Conservation (phyloP, 2,329 filamentous ascomycete species). For the Curvularia sp. region DNA sequence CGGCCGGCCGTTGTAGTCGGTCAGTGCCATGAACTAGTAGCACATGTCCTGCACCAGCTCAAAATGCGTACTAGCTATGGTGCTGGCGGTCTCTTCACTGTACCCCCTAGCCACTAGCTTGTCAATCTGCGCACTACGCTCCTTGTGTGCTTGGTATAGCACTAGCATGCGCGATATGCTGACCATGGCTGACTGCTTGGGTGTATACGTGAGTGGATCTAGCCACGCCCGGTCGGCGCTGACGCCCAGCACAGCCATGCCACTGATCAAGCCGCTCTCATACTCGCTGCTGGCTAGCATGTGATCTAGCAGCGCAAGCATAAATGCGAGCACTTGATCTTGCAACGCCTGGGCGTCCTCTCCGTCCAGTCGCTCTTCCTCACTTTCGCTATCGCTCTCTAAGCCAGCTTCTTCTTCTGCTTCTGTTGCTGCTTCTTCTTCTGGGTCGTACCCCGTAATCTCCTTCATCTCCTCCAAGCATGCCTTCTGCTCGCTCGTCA, state of each 20-base stretch:
- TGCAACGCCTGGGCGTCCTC: slow-evolving; percentile 1
- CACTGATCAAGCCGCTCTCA: too few species aligned
- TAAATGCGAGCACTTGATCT: too few species aligned
- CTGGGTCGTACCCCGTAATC: not conserved
- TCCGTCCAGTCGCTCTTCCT: not conserved
- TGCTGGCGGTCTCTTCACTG: not conserved
- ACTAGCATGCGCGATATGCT: slow-evolving; percentile 14
- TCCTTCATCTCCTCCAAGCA: slow-evolving; percentile 2
- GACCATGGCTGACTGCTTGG: slow-evolving; percentile 7
- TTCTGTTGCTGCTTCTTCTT: not conserved
- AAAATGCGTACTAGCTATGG: not conserved
- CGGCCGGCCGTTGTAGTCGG: too few species aligned
- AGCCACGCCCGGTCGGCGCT: slow-evolving; percentile 1
- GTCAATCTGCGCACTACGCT: not conserved
- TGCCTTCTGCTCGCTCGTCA: not conserved
- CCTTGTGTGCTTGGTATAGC: slow-evolving; percentile 6
- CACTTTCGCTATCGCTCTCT: not conserved
- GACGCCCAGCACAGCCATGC: too few species aligned
- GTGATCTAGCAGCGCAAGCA: too few species aligned
- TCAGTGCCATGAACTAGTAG: too few species aligned
- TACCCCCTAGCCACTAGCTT: slow-evolving; percentile 5
- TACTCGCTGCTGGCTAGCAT: too few species aligned
- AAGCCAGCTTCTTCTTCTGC: too few species aligned
- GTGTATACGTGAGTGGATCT: slow-evolving; percentile 14
- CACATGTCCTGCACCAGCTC: too few species aligned